Conservation (phyloP, 169 alveolate genomes). For the Miamiensis avidus region DNA sequence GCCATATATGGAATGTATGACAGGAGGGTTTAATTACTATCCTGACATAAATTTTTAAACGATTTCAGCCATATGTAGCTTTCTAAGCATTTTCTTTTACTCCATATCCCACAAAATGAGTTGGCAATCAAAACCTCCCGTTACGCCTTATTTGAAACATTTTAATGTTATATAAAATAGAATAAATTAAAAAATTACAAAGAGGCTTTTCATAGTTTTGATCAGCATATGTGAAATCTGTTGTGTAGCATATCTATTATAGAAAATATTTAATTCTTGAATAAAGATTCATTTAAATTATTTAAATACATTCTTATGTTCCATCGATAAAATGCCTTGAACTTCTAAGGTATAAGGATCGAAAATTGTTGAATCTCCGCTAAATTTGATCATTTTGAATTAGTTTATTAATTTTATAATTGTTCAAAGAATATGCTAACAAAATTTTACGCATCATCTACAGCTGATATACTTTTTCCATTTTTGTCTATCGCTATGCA, state of each 20-base stretch:
- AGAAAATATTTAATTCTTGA: not conserved
- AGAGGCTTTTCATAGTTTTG: conserved; percentile 4
- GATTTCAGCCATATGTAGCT: not conserved
- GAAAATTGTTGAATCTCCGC: not conserved
- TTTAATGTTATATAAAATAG: not conserved
- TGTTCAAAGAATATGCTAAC: not conserved
- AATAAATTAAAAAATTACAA: conserved; percentile 3
- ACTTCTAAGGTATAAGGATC: not conserved
- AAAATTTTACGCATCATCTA: conserved; percentile 24
- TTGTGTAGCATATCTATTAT: conserved; percentile 12
- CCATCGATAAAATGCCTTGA: not conserved
- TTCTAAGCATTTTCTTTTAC: not conserved
- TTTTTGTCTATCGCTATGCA: conserved; percentile 15
- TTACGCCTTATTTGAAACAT: not conserved
- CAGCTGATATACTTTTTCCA: not conserved
- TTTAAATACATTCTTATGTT: not conserved
- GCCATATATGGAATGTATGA: conserved; percentile 1
- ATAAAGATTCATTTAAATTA: not conserved
- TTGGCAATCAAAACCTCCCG: conserved; percentile 26
- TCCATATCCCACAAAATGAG: conserved; percentile 14
- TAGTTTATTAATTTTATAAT: too few species aligned
- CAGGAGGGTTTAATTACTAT: conserved; percentile 3
- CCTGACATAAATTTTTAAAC: conserved; percentile 8
- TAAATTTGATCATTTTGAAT: too few species aligned
- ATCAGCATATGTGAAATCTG: conserved; percentile 13